Evolutionary conservation across 371 early-diverging fungal species (phyloP), one percentile per base, ranked within the genome.

Genomic region (Mortierella sp.): DNA sequence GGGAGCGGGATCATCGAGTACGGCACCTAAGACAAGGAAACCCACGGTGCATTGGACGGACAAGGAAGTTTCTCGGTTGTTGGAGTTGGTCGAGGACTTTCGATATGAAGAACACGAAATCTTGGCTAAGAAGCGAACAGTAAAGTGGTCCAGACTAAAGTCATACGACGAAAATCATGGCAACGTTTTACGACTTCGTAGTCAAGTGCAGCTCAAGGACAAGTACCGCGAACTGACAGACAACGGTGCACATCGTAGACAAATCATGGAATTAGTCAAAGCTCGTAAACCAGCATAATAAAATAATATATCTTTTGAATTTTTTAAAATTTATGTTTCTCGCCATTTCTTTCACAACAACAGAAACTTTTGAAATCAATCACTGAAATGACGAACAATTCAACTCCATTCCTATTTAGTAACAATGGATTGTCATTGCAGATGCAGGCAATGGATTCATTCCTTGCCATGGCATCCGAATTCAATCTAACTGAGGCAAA

Each of bases 191-290:
- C 29, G n/a, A 40, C 26, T 43, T 23, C 68, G 77, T 8, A 72
- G 22, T 12, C 77, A 77, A 26, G 68, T 77, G 15, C 62, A 63
- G 66, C 51, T 77, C 34, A 77, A 77, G 68, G 77, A 77, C 62
- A 77, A 77, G 40, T 68, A 67, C 57, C 68, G 77, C 9, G 70
- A 76, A 23, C 34, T 42, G 51, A 70, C 56, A 7, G 70, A 70
- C 13, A 51, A 43, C 12, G 70, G 70, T 2, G 54, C 47, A 17
- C 70, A 70, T 17, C 47, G 47, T 17, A 4, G 17, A 47, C n/a
- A 47, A n/a, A n/a, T 47, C 47, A 17, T n/a, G n/a, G 22, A 47
- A 15, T 13, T 40, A 47, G 5, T 47, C 17, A 64, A 66, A 6
- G 54, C 47, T 15, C 70, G 64, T 9, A 53, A 53, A 13, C 29